Base-by-base conservation (phyloP, 805 yeast species). In the Wickerhamomyces hampshirensis region DNA sequence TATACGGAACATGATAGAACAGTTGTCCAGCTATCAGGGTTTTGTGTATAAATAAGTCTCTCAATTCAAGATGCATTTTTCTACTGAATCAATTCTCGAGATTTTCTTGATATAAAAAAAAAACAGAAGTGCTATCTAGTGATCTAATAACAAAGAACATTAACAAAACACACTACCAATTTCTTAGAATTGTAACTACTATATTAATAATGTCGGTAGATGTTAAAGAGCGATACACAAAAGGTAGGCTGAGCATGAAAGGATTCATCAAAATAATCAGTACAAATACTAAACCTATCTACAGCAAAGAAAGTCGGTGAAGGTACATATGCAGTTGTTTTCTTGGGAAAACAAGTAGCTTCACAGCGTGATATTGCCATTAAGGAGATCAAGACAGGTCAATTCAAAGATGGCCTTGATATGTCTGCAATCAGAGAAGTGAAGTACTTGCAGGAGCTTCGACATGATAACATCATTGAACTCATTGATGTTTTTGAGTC, bases 271-370 rank as follows among this genome's bases (percentile, higher is more conserved):
- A n/a, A n/a, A 13, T 7, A 18, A 23, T 26, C 26, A 21, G 11
- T 11, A 38, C 42, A 37, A 12, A 13, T 2, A 21, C 24, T 21
- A 21, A 21, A 21, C 7, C 24, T 3, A 6, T 5, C 9, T 3
- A 8, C n/a, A 54, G 96, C 88, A 38, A 78, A 75, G 47, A 89
- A 88, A 56, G 97, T 93, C 19, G 99, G 99, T 55, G 99, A 93
- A 63, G 99, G 99, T 62, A 93, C 99, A 0, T 93, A 91, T 65
- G 99, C 99, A 31, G 95, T 89, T 38, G 99, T 93, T 5, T 87
- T 80, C 52, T 68, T 89, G 12, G 98, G 98, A 2, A 76, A 70
- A 28, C 83, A 83, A 54, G 47, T 66, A 10, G 67, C 62, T 33
- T 71, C 76, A 19, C 62, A 58, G 5, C 61, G 89, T 36, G 68